Conservation (phyloP, 1,139 yeast species). For the Candida neerlandica region DNA sequence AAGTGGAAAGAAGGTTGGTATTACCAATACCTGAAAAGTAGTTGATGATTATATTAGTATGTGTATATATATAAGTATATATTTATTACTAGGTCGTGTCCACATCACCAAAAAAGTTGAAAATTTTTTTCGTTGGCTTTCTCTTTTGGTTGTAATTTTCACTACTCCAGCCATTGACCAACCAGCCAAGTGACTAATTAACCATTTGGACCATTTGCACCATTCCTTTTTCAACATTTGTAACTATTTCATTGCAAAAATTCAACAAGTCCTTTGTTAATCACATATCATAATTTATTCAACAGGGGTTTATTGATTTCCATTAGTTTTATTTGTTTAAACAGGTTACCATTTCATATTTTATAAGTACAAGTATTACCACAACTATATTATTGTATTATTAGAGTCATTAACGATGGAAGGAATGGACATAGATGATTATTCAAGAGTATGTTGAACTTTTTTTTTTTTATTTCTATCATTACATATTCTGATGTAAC, state of each 20-base stretch:
- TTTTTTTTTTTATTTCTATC: not conserved
- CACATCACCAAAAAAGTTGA: not conserved
- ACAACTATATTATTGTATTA: not conserved
- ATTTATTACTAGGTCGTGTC: not conserved
- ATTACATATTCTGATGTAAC: not conserved
- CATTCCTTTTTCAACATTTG: too few relatives aligned
- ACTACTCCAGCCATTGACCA: not conserved
- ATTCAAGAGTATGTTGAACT: conserved; percentile 49
- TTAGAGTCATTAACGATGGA: conserved; percentile 30
- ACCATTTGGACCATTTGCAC: not conserved
- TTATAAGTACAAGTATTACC: too few relatives aligned
- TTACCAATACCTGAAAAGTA: conserved; percentile 65
- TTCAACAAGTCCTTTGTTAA: too few relatives aligned
- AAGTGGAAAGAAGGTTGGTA: conserved; percentile 82
- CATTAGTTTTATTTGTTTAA: too few relatives aligned
- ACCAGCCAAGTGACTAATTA: not conserved
- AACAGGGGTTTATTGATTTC: too few relatives aligned
- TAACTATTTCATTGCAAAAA: too few relatives aligned
- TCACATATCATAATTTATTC: too few relatives aligned
- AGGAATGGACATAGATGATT: conserved; percentile 58
- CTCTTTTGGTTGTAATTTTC: not conserved
- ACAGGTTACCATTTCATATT: too few relatives aligned
- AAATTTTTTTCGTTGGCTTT: not conserved
- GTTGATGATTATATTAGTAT: not conserved
- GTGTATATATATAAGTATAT: too few relatives aligned